Evolutionary conservation across 106 monocot genomes (phyloP).

Genomic region (Allium fistulosum): DNA sequence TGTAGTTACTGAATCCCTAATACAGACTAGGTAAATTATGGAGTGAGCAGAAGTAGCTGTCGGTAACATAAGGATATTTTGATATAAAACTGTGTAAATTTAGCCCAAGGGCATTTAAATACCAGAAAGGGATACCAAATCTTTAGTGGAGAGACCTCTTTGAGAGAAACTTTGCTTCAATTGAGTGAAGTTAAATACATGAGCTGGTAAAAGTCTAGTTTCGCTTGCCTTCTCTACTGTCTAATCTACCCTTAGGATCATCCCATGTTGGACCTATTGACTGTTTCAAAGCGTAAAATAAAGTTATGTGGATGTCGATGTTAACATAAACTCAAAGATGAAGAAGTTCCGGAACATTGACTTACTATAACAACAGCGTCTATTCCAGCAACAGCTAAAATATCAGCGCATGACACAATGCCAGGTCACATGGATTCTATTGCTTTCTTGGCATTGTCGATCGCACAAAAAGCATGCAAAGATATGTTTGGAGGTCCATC

Average conservation of each 20-base stretch:
- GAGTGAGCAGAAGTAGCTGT: too few species aligned
- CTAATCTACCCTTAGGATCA: slow-evolving; percentile 73
- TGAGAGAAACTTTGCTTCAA: slow-evolving; percentile 65
- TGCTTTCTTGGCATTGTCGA: slow-evolving; percentile 77
- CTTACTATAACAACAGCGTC: slow-evolving; percentile 66
- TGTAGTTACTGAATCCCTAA: too few species aligned
- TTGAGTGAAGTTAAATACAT: slow-evolving; percentile 57
- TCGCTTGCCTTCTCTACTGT: slow-evolving; percentile 69
- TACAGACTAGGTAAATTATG: too few species aligned
- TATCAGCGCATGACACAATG: slow-evolving; percentile 88
- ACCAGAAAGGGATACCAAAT: slow-evolving; percentile 83
- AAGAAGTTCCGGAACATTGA: background rate
- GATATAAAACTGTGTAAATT: too few species aligned
- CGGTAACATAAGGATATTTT: too few species aligned
- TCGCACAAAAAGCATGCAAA: slow-evolving; percentile 69
- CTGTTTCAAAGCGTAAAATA: slow-evolving; percentile 14
- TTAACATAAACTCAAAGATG: too few species aligned
- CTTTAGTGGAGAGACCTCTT: slow-evolving; percentile 45
- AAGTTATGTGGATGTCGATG: too few species aligned
- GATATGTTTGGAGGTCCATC: slow-evolving; percentile 76
- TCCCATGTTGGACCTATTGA: slow-evolving; percentile 77
- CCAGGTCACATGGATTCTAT: slow-evolving; percentile 69
- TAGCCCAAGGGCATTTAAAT: background rate
- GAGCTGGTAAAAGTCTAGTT: slow-evolving; percentile 52
- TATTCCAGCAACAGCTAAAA: slow-evolving; percentile 69